Conservation (phyloP, 1,284 basidiomycete species). For the Amylostereum areolatum region DNA sequence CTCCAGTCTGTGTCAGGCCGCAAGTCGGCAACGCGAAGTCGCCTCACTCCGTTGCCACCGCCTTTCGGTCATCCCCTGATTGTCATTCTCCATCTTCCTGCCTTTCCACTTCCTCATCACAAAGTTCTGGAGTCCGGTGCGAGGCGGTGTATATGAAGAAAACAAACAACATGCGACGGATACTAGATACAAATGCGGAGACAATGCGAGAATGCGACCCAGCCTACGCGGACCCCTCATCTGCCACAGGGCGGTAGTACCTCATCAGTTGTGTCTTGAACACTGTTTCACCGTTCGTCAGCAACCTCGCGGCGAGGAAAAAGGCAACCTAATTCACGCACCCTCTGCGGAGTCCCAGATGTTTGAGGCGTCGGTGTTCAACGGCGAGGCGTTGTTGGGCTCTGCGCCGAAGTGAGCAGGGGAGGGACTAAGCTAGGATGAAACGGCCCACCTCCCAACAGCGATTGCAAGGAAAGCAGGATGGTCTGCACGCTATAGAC, state of each 20-base stretch:
- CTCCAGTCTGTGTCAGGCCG: no score
- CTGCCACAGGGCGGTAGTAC: conserved; percentile 60
- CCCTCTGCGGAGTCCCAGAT: conserved; percentile 69
- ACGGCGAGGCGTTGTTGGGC: conserved; percentile 83
- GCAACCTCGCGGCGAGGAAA: not conserved
- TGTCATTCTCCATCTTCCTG: no score
- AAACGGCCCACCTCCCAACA: conserved; percentile 64
- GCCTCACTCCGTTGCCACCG: no score
- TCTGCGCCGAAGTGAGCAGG: conserved; percentile 39
- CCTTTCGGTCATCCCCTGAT: no score
- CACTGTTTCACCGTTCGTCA: conserved; percentile 29
- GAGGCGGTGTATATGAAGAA: no score
- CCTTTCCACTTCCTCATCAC: no score
- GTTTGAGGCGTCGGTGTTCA: conserved; percentile 77
- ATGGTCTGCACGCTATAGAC: conserved; percentile 87
- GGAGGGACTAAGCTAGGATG: not conserved
- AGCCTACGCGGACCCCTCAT: conserved; percentile 32
- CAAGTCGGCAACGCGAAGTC: no score
- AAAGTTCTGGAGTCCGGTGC: no score
- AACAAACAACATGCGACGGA: no score
- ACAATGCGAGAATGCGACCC: no score
- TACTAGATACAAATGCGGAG: no score
- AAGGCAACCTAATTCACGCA: conserved; percentile 22
- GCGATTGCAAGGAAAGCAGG: conserved; percentile 77
- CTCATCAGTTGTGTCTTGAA: conserved; percentile 71